A percentile compares a stretch with the other conserved stretches of the same genome.
phyloP scores from a whole-genome alignment of 2,329 filamentous ascomycete genomes.

The Paracamarosporium sp. region DNA sequence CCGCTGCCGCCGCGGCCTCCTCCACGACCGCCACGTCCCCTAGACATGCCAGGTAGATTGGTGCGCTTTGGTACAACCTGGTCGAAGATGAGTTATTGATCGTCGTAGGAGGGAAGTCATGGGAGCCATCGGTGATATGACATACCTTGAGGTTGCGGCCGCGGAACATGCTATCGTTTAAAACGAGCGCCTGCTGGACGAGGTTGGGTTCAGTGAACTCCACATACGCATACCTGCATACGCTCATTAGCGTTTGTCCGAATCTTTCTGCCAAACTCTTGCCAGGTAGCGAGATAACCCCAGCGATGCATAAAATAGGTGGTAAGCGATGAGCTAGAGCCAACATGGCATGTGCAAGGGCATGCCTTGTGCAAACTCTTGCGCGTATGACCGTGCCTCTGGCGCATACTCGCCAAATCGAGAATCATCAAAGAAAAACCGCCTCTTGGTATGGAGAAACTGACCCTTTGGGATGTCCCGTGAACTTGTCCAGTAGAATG shows the following conservation, averaged over 20 bases:
- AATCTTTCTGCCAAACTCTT: constrained; percentile 61
- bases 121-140: neutral
- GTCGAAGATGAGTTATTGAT: constrained; percentile 16
- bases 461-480: constrained; percentile 98
- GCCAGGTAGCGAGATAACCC: constrained; percentile 61
- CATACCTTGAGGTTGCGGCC: constrained; percentile 91
- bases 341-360: constrained; percentile 1
- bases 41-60: constrained; percentile 90
- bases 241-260: constrained; percentile 55
- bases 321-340: constrained; percentile 2
- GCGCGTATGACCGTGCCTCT: constrained; percentile 5
- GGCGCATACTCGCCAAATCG: constrained; percentile 8
- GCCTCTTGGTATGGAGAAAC: constrained; percentile 52
- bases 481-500: constrained; percentile 97
- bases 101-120: neutral
- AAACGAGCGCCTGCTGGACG: constrained; percentile 88
- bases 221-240: constrained; percentile 91
- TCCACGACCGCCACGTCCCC: constrained; percentile 67
- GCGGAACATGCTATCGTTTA: constrained; percentile 96
- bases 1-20: constrained; percentile 44
- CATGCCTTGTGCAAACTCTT: constrained; percentile 8
- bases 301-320: constrained; percentile 18
- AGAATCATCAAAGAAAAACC: constrained; percentile 40
- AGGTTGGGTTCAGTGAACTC: constrained; percentile 95
- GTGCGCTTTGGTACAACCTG: constrained; percentile 91